A percentile compares a stretch with the other conserved stretches of the same genome.
Evolutionary conservation across 2,329 filamentous ascomycete genomes (phyloP).

Genomic region (Furcasterigmium furcatum): DNA sequence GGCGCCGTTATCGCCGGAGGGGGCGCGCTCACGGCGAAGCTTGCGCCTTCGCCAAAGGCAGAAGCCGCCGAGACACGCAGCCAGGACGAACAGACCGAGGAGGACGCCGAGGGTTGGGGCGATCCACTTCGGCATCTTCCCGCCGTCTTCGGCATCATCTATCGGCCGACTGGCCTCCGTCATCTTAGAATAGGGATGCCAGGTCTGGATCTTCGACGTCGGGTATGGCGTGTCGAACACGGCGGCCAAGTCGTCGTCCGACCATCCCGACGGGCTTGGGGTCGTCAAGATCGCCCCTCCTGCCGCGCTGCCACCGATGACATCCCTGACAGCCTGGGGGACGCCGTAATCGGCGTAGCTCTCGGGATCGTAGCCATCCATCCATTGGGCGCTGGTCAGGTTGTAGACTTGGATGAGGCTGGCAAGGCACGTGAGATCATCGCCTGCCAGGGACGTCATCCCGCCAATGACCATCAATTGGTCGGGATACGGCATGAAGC

Average conservation of each 20-base stretch:
- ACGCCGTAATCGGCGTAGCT: conserved; percentile 64
- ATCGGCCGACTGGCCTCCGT: conserved; percentile 20
- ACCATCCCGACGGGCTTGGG: conserved; percentile 59
- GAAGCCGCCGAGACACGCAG: conserved; percentile 45
- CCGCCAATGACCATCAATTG: conserved; percentile 81
- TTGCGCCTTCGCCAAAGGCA: conserved; percentile 50
- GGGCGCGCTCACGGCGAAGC: conserved; percentile 30
- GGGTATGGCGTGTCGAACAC: conserved; percentile 57
- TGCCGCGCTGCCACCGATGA: conserved; percentile 63
- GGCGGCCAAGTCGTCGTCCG: conserved; percentile 37
- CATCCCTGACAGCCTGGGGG: conserved; percentile 57
- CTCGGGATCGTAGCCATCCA: conserved; percentile 64
- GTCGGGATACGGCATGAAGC: conserved; percentile 71
- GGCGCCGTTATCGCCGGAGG: conserved; percentile 42
- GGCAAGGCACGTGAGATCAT: conserved; percentile 39
- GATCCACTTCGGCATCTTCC: conserved; percentile 52
- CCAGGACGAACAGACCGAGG: conserved; percentile 54
- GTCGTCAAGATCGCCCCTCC: conserved; percentile 69
- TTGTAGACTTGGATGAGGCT: conserved; percentile 67
- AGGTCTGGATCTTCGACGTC: conserved; percentile 51
- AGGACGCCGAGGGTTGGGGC: conserved; percentile 61
- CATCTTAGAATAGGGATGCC: conserved; percentile 54
- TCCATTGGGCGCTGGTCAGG: conserved; percentile 66
- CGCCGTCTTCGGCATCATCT: conserved; percentile 9
- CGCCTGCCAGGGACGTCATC: conserved; percentile 35